These are phyloP conservation scores for Musa schizocarpa DNA, from an alignment of 176 grass and related monocot genomes.

Conservation along the genomic window DNA sequence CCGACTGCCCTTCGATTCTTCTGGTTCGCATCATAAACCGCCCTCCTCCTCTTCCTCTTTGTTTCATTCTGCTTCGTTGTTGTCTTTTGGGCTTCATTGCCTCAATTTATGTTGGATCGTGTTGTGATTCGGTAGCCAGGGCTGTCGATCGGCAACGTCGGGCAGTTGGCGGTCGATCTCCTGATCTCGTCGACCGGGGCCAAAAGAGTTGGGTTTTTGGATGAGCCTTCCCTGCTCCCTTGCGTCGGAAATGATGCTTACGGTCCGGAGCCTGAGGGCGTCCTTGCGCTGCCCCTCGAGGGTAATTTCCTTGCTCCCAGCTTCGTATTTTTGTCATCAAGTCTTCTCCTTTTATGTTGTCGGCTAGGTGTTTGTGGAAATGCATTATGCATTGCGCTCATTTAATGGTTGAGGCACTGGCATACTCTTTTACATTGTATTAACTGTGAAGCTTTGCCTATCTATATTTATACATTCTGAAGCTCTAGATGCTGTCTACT, in stretches of 20 bases:
- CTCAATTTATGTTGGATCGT: slow-evolving; percentile 10
- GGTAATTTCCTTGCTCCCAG: not conserved
- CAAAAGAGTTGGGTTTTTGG: slow-evolving; percentile 59
- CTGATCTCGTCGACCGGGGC: slow-evolving; percentile 52
- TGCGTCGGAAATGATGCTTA: slow-evolving; percentile 84
- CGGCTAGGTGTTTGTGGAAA: slow-evolving; percentile 12
- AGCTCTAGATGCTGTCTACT: too few species aligned
- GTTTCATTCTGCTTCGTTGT: slow-evolving; percentile 10
- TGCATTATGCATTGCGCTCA: not conserved
- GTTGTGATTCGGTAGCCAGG: slow-evolving; percentile 45
- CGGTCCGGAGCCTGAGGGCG: slow-evolving; percentile 50
- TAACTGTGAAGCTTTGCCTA: too few species aligned
- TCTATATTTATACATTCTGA: too few species aligned
- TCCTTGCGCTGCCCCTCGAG: slow-evolving; percentile 77
- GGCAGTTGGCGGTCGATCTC: slow-evolving; percentile 80
- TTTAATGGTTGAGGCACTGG: not conserved
- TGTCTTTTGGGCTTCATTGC: not conserved
- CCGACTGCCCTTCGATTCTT: slow-evolving; percentile 46
- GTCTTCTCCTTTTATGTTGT: not conserved
- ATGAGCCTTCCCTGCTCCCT: slow-evolving; percentile 75
- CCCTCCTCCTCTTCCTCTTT: not conserved
- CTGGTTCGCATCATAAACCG: slow-evolving; percentile 31
- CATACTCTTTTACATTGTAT: too few species aligned
- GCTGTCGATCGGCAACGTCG: slow-evolving; percentile 95
- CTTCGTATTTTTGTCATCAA: not conserved